These are phyloP conservation scores for Trichoderma brevicompactum DNA, from an alignment of 2,329 filamentous ascomycete genomes.

Conservation along the genomic window DNA sequence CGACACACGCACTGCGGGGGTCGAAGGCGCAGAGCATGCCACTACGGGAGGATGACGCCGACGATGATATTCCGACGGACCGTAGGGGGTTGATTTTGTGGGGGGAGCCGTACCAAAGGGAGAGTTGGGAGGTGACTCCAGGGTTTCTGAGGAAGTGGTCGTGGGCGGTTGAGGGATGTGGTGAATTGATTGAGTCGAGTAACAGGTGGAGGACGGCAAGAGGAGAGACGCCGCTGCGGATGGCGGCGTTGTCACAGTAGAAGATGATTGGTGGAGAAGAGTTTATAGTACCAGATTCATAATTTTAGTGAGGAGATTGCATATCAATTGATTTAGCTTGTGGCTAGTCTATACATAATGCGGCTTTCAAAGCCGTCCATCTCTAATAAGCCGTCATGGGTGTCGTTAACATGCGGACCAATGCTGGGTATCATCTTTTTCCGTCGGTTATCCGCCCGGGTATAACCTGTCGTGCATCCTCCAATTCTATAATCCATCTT, in stretches of 20 bases:
- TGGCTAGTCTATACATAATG: not conserved
- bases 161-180: conserved; percentile 34
- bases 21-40: not conserved
- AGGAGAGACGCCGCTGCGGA: conserved; percentile 32
- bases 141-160: conserved; percentile 34
- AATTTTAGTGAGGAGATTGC: not conserved
- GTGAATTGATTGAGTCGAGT: conserved; percentile 32
- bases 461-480: not conserved
- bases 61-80: not conserved
- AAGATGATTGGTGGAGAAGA: not conserved
- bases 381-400: not conserved
- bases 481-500: not conserved
- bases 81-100: conserved; percentile 34
- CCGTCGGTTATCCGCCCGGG: not conserved
- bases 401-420: not conserved
- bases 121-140: conserved; percentile 36
- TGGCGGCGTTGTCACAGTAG: not conserved
- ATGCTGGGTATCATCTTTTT: conserved; percentile 17
- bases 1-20: not conserved
- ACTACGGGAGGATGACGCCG: not conserved
- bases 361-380: not conserved
- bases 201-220: conserved; percentile 34
- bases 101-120: conserved; percentile 34
- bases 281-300: not conserved
- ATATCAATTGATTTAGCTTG: not conserved